Evolutionary conservation across 2,329 filamentous ascomycete species (phyloP), one percentile per base, ranked within the genome.

Genomic region (Xylaria arbuscula): DNA sequence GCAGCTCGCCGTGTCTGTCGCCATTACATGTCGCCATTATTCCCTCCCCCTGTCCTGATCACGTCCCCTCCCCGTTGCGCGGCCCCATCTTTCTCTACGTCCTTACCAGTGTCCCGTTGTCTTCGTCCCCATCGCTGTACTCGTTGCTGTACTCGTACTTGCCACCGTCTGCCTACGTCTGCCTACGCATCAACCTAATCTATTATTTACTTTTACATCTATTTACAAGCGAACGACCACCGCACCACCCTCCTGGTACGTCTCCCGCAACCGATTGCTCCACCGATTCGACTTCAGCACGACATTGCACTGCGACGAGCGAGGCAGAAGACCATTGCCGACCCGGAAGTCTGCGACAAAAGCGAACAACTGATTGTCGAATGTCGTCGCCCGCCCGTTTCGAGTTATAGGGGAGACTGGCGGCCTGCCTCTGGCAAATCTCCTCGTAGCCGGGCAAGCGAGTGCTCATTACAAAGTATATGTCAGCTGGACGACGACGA

Each of bases 331-430:
- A 22, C 54, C 17, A 53, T 15, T 32, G 17, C 19, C 19, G 34
- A 19, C 32, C 15, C 22, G 36, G 17, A 57, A n/a, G 10, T 38
- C 45, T 13, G 40, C 17, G 45, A 42, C 51, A 50, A 32, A 36
- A 48, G 48, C 34, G 32, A 66, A 53, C 5, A 24, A 50, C 9
- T 69, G 67, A 63, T 67, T 55, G 70, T 71, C 74, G 73, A 72
- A 76, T 72, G 67, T 68, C 66, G 72, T 73, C 67, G 61, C 64
- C 62, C 64, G 62, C 68, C 66, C 24, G 4, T 50, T 60, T 59
- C 48, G 59, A 62, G 61, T 67, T 59, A 67, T 73, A 76, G 73
- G 72, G 72, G 66, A 72, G 70, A 75, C 68, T 75, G 72, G 74
- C 71, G 70, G 62, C 68, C 66, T 64, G 67, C 68, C 68, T 62